Percentiles rank a stretch among this genome's conserved stretches.
phyloP scores from a whole-genome alignment of 73 alveolate genomes.

The Tetrahymena malaccensis region DNA sequence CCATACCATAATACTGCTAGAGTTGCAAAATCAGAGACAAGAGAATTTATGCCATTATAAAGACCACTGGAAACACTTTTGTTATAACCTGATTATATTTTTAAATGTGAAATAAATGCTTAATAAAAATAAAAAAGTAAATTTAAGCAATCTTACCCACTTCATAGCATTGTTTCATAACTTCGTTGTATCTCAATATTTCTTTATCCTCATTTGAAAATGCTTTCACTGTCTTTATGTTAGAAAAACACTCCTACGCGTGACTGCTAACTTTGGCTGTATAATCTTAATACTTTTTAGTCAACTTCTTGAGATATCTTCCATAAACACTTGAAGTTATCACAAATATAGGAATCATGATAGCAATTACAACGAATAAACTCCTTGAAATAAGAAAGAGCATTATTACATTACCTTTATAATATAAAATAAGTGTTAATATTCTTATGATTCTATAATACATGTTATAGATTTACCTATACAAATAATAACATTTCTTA shows the following conservation, averaged over 20 bases:
- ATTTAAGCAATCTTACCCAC: background rate
- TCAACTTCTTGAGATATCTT: background rate
- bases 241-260: constrained; percentile 16
- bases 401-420: background rate
- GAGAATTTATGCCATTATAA: background rate
- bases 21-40: constrained; percentile 7
- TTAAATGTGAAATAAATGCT: background rate
- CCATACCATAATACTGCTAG: constrained; percentile 25
- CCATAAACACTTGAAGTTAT: background rate
- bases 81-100: background rate
- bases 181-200: background rate
- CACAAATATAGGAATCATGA: background rate
- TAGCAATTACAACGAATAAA: background rate
- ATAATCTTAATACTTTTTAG: background rate
- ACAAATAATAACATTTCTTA: background rate
- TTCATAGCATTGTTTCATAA: constrained; percentile 4
- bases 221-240: constrained; percentile 11
- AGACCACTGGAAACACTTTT: background rate
- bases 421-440: background rate
- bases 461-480: background rate
- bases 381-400: background rate
- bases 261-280: background rate
- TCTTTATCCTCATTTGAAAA: constrained; percentile 32
- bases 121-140: too few species aligned
- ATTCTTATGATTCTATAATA: too few species aligned